Evolutionary conservation across 352 stramenopile genomes (phyloP).

Genomic region (Peronosclerospora sorghi): DNA sequence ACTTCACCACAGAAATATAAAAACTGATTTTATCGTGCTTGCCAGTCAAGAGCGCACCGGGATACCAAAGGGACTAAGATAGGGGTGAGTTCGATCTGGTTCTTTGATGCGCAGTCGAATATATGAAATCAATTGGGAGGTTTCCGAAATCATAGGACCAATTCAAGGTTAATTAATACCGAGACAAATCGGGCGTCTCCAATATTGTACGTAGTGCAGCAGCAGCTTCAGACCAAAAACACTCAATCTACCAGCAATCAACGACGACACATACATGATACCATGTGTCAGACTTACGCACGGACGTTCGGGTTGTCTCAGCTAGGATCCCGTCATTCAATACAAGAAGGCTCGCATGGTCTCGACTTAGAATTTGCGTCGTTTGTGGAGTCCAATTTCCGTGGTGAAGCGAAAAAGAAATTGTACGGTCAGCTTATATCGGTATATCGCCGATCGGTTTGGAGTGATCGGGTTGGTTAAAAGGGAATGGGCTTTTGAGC

Average conservation of each 20-base stretch:
- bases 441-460: too few relatives aligned
- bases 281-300: conserved; percentile 27
- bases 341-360: too few relatives aligned
- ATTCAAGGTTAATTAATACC: conserved; percentile 57
- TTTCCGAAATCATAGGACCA: conserved; percentile 55
- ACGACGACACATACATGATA: conserved; percentile 42
- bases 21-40: too few relatives aligned
- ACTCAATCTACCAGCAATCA: conserved; percentile 38
- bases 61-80: conserved; percentile 45
- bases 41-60: conserved; percentile 26
- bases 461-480: too few relatives aligned
- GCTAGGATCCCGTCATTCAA: too few relatives aligned
- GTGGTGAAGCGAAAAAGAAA: too few relatives aligned
- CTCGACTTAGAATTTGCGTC: too few relatives aligned
- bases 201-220: conserved; percentile 52
- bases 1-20: too few relatives aligned
- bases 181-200: conserved; percentile 43
- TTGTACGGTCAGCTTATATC: too few relatives aligned
- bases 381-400: too few relatives aligned
- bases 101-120: conserved; percentile 44
- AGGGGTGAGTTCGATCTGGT: conserved; percentile 35
- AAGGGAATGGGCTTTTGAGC: too few relatives aligned
- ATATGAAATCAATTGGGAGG: conserved; percentile 23
- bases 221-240: conserved; percentile 32
- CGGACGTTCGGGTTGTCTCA: too few relatives aligned